Evolutionary conservation across 2,329 filamentous ascomycete genomes (phyloP), one percentile per base, ranked within the genome.

Genomic region (Ramularia endophylla): DNA sequence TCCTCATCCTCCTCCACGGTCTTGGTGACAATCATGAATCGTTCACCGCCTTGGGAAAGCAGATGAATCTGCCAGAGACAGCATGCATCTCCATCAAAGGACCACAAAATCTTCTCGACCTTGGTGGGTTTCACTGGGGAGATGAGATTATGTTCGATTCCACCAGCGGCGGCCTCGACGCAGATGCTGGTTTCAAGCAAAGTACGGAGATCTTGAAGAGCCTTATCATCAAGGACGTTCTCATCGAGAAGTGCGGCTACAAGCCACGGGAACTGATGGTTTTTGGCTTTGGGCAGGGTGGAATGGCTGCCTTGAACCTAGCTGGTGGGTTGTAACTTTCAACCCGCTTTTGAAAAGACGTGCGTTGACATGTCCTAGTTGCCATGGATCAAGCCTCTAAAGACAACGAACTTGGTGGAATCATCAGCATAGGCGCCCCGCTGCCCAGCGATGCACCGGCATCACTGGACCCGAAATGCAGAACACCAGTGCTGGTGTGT

Each of bases 1-100:
- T 94, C 52, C 78, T 94, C 47, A 67, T 94, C 58, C 76, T 94
- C 38, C 78, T 94, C 43, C 88, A 94, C 64, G 87, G 87, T 50
- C 76, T 94, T 9, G 88, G 88, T 48, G 88, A 94, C 66, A 79
- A 75, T 25, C 76, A 86, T 45, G 57, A 61, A 3, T 72, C 84
- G 27, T 94, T 92, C 62, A 74, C 77, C 45, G 66, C 67, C 32
- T 83, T 94, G 47, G 85, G 81, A 15, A 70, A 71, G 42, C 79
- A 78, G 52, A 66, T 94, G 46, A 71, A 75, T 46, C 77, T 94
- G 3, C 87, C 87, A 0, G 85, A 88, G 56, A 88, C 88, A 38
- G 75, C 81, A 42, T 80, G 80, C 55, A 75, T 95, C 40, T 77
- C 85, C 5, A 69, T 94, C 30, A 83, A 84, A 57, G 88, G 81